These are phyloP conservation scores for Alternaria sp. DNA, from an alignment of 2,329 filamentous ascomycete species.

Conservation along the genomic window DNA sequence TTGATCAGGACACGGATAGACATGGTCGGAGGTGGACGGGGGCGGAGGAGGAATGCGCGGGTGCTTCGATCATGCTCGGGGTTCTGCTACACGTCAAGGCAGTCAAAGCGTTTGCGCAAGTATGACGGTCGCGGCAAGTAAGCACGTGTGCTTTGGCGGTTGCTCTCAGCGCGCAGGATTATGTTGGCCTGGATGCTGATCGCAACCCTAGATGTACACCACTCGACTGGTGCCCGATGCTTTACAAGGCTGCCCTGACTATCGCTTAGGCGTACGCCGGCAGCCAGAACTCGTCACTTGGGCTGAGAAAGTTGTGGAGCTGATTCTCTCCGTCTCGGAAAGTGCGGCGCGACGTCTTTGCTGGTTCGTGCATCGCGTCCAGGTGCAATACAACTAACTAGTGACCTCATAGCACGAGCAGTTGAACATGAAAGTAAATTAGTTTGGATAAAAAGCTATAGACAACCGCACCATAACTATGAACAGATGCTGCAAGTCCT, in stretches of 20 bases:
- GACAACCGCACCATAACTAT: not conserved
- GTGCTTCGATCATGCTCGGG: slow-evolving; percentile 32
- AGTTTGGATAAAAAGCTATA: not conserved
- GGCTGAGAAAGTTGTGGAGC: slow-evolving; percentile 10
- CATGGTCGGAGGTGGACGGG: slow-evolving; percentile 36
- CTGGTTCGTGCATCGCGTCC: not conserved
- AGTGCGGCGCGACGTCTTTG: slow-evolving; percentile 4
- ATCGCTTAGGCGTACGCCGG: slow-evolving; percentile 15
- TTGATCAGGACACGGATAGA: slow-evolving; percentile 79
- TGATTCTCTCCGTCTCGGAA: not conserved
- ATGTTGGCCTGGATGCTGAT: slow-evolving; percentile 22
- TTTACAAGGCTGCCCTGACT: slow-evolving; percentile 19
- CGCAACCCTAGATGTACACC: slow-evolving; percentile 17
- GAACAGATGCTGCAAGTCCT: not conserved
- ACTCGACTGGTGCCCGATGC: slow-evolving; percentile 24
- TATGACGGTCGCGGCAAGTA: slow-evolving; percentile 18
- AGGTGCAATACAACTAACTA: slow-evolving; percentile 1
- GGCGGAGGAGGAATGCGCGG: slow-evolving; percentile 9
- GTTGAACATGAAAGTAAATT: not conserved
- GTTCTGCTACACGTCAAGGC: not conserved
- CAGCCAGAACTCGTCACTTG: slow-evolving; percentile 9
- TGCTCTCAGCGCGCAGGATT: slow-evolving; percentile 19
- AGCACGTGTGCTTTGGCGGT: slow-evolving; percentile 33
- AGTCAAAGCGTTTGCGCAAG: not conserved
- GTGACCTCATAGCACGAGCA: slow-evolving; percentile 8